Percentiles rank a stretch among this genome's conserved stretches.
Conservation (phyloP, 805 yeast species). For the Candida koratica region DNA sequence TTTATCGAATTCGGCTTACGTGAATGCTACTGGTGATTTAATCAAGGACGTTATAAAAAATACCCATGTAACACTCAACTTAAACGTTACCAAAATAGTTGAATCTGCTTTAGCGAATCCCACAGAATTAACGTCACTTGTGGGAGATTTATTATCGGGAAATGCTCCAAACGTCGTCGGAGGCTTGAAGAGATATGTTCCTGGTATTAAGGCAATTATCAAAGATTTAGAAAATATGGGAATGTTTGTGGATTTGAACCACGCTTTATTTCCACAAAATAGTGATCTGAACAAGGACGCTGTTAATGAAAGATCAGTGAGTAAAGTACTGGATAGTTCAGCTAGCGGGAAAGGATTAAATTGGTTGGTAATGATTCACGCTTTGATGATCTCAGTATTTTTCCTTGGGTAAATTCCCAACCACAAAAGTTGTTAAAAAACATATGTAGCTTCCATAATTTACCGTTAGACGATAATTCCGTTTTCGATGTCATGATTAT, state of each 20-base stretch:
- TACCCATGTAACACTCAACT: slow-evolving; percentile 22
- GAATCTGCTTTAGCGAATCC: slow-evolving; percentile 21
- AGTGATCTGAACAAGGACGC: slow-evolving; percentile 9
- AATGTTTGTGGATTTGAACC: slow-evolving; percentile 35
- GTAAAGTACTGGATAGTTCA: slow-evolving; percentile 8
- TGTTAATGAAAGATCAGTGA: slow-evolving; percentile 2
- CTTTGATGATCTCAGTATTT: slow-evolving; percentile 22
- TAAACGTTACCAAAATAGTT: slow-evolving; percentile 28
- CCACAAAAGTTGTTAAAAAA: too few species aligned
- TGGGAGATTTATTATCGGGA: slow-evolving; percentile 16
- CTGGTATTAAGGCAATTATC: slow-evolving; percentile 29
- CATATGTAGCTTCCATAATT: too few species aligned
- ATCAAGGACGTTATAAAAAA: slow-evolving; percentile 24
- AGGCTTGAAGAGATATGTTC: slow-evolving; percentile 23
- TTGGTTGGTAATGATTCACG: slow-evolving; percentile 18
- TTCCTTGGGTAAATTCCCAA: slow-evolving; percentile 15
- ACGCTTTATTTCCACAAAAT: slow-evolving; percentile 20
- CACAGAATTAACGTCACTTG: slow-evolving; percentile 18
- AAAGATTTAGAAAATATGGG: slow-evolving; percentile 34
- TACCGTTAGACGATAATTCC: not conserved
- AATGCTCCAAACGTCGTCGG: slow-evolving; percentile 18
- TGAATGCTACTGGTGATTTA: slow-evolving; percentile 34
- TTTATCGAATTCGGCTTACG: slow-evolving; percentile 31
- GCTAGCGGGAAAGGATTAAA: slow-evolving; percentile 7
- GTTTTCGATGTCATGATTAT: slow-evolving; percentile 5